Percentiles rank a stretch among this genome's conserved stretches.
Conservation (phyloP, 345 rosid genomes). For the Iberis pinnata region DNA sequence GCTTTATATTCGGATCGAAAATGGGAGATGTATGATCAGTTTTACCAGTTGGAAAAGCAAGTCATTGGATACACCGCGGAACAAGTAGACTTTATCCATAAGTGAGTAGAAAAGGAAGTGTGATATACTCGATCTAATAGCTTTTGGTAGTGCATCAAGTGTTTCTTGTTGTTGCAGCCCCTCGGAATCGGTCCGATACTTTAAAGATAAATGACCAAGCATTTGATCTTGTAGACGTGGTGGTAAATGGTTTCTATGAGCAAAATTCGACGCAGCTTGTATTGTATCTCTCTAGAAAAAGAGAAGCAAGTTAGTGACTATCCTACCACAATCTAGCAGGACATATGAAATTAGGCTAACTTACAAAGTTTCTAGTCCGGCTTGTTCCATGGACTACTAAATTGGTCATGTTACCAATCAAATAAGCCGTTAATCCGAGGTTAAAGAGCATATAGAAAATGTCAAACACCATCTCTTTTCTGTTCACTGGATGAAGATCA, state of each 20-base stretch:
- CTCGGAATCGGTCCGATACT: slow-evolving; percentile 63
- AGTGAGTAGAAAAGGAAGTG: slow-evolving; percentile 63
- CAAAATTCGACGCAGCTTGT: slow-evolving; percentile 67
- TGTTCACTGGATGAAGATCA: slow-evolving; percentile 83
- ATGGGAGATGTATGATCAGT: slow-evolving; percentile 3
- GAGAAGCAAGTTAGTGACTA: background rate
- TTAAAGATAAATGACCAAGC: slow-evolving; percentile 68
- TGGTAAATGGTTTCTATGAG: slow-evolving; percentile 55
- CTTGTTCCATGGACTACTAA: slow-evolving; percentile 94
- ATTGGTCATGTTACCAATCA: slow-evolving; percentile 98
- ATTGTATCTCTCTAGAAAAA: slow-evolving; percentile 55
- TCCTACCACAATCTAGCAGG: background rate
- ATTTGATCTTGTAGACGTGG: slow-evolving; percentile 64
- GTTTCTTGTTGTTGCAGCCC: slow-evolving; percentile 75
- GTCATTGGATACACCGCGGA: slow-evolving; percentile 65
- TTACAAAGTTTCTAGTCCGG: slow-evolving; percentile 82
- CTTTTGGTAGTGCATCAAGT: slow-evolving; percentile 73
- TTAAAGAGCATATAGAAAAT: slow-evolving; percentile 89
- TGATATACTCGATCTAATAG: slow-evolving; percentile 64
- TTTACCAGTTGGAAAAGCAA: slow-evolving; percentile 73
- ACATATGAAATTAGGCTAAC: slow-evolving; percentile 16
- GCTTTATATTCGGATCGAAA: background rate
- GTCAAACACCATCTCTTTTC: slow-evolving; percentile 78
- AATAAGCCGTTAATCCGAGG: slow-evolving; percentile 81
- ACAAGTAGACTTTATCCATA: slow-evolving; percentile 56